A percentile compares a stretch with the other conserved stretches of the same genome.
These are phyloP conservation scores for Ophiosphaerella herpotricha DNA, from an alignment of 2,329 filamentous ascomycete genomes.

Conservation along the genomic window DNA sequence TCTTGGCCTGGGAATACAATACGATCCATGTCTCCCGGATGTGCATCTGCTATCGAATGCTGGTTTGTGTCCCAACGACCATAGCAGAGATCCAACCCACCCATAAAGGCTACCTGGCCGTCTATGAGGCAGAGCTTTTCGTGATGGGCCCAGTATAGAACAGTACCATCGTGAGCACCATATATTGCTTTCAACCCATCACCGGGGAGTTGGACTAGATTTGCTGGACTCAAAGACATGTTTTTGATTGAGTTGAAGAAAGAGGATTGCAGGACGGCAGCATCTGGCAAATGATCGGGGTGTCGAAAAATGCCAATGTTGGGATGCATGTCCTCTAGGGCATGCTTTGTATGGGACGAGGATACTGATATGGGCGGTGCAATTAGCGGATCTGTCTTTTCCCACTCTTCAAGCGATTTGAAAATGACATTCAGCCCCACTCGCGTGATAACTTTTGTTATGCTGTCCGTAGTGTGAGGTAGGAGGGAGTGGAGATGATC, in stretches of 20 bases:
- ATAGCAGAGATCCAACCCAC: slow-evolving; percentile 83
- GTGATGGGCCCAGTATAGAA: slow-evolving; percentile 91
- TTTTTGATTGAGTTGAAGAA: slow-evolving; percentile 62
- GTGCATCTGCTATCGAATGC: slow-evolving; percentile 83
- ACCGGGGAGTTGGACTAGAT: slow-evolving; percentile 66
- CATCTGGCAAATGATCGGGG: slow-evolving; percentile 82
- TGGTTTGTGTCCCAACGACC: slow-evolving; percentile 86
- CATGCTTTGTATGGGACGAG: slow-evolving; percentile 77
- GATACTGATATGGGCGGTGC: slow-evolving; percentile 57
- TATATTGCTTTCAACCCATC: slow-evolving; percentile 80
- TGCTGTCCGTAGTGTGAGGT: slow-evolving; percentile 45
- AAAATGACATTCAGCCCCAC: slow-evolving; percentile 51
- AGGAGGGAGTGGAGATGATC: slow-evolving; percentile 52
- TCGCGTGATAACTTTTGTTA: slow-evolving; percentile 48
- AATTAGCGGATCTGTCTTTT: slow-evolving; percentile 53
- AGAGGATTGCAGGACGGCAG: slow-evolving; percentile 66
- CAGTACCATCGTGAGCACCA: slow-evolving; percentile 77
- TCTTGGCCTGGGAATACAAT: slow-evolving; percentile 89
- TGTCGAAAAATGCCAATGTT: slow-evolving; percentile 91
- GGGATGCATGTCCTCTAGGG: slow-evolving; percentile 74
- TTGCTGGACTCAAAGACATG: slow-evolving; percentile 59
- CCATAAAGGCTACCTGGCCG: slow-evolving; percentile 83
- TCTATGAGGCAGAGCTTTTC: slow-evolving; percentile 89
- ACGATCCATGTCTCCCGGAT: slow-evolving; percentile 74
- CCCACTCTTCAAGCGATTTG: slow-evolving; percentile 51